Evolutionary conservation across 2,329 filamentous ascomycete species (phyloP).

Genomic region (Delphinella strobiligena): DNA sequence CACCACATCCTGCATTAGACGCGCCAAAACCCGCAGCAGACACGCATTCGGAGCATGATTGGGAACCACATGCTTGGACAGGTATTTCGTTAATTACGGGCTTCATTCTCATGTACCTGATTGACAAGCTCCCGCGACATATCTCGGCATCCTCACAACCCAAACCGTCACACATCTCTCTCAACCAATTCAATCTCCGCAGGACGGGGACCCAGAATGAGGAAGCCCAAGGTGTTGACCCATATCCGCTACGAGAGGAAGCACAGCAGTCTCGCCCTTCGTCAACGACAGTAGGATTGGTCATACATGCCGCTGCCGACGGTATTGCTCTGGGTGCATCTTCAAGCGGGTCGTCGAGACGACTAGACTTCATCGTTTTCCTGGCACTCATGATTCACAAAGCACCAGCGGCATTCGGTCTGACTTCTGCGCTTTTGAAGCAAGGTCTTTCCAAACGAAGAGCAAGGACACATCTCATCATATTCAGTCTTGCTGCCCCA

Average conservation of each 20-base stretch:
- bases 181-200: conserved; percentile 41
- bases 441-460: conserved; percentile 82
- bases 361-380: conserved; percentile 83
- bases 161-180: conserved; percentile 70
- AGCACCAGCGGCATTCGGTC: conserved; percentile 84
- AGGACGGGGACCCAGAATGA: conserved; percentile 4
- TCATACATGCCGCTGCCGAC: conserved; percentile 90
- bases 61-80: conserved; percentile 62
- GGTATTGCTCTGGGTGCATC: conserved; percentile 93
- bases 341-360: conserved; percentile 48
- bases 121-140: conserved; percentile 73
- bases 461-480: conserved; percentile 69
- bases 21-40: conserved; percentile 1
- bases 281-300: conserved; percentile 69
- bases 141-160: conserved; percentile 45
- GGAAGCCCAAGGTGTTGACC: conserved; percentile 15
- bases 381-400: conserved; percentile 96
- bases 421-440: conserved; percentile 81
- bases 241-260: conserved; percentile 26
- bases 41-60: conserved; percentile 19
- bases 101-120: conserved; percentile 93
- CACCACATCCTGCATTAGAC: background rate
- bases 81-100: conserved; percentile 77
- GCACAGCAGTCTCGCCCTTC: conserved; percentile 21
- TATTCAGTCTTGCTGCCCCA: conserved; percentile 87